These are phyloP conservation scores for Nematodospora anomalae DNA, from an alignment of 1,139 yeast species.

Conservation along the genomic window DNA sequence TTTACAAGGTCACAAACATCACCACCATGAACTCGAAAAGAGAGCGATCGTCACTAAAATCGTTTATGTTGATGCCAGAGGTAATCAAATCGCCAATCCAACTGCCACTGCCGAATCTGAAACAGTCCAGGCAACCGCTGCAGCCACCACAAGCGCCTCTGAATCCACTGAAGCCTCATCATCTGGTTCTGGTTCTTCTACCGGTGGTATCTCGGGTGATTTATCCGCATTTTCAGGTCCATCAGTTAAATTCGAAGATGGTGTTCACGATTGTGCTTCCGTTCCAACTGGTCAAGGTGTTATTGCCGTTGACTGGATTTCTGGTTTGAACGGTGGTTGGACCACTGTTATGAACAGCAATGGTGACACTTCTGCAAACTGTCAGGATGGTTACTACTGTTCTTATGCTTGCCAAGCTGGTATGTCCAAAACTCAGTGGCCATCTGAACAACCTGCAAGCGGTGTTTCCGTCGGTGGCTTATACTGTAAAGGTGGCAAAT, in stretches of 20 bases:
- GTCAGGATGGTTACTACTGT: constrained; percentile 76
- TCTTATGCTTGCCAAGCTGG: constrained; percentile 88
- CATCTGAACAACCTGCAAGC: constrained; percentile 63
- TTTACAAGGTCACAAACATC: constrained; percentile 34
- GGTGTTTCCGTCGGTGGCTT: constrained; percentile 85
- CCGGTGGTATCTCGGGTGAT: constrained; percentile 49
- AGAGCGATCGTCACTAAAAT: constrained; percentile 81
- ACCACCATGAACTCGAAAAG: constrained; percentile 47
- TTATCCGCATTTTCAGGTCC: constrained; percentile 54
- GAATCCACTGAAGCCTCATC: constrained; percentile 23
- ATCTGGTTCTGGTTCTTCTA: constrained; percentile 15
- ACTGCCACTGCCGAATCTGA: constrained; percentile 11
- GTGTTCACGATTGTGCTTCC: constrained; percentile 57
- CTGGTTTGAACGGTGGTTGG: constrained; percentile 66
- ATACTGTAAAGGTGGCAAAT: constrained; percentile 64
- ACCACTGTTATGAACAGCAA: constrained; percentile 65
- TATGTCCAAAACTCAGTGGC: constrained; percentile 92
- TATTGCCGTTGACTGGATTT: constrained; percentile 53
- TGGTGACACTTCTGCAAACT: constrained; percentile 65
- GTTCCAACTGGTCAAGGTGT: constrained; percentile 79
- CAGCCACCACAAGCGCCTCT: constrained; percentile 20
- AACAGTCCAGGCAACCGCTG: constrained; percentile 7
- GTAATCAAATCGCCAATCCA: constrained; percentile 41
- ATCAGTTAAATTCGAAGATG: constrained; percentile 57
- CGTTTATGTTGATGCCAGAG: constrained; percentile 74